Evolutionary conservation across 73 alveolate genomes (phyloP).

Genomic region (Tetrahymena malaccensis): DNA sequence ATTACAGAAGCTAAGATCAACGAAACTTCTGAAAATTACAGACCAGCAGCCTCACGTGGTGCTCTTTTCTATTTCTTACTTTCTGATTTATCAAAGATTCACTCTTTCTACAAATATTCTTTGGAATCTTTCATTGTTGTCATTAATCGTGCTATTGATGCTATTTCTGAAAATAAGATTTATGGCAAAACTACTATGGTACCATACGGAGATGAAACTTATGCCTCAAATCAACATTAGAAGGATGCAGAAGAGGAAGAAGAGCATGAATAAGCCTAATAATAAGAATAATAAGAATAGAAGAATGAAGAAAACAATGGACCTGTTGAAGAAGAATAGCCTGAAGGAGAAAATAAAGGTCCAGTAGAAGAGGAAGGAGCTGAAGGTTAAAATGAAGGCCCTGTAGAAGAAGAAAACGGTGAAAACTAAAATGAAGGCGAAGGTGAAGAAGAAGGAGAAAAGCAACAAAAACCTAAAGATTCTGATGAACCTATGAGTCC

Average conservation of each 20-base stretch:
- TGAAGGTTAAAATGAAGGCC: constrained; percentile 40
- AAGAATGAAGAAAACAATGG: constrained; percentile 41
- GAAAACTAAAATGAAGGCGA: constrained; percentile 26
- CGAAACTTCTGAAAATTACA: constrained; percentile 93
- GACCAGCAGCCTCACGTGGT: constrained; percentile 98
- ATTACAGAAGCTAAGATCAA: constrained; percentile 95
- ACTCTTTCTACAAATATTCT: constrained; percentile 90
- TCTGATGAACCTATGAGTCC: constrained; percentile 86
- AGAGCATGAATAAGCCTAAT: constrained; percentile 9
- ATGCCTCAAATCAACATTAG: constrained; percentile 23
- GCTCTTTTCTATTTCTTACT: constrained; percentile 96
- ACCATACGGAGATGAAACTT: constrained; percentile 48
- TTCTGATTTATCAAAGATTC: constrained; percentile 96
- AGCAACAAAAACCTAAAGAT: constrained; percentile 67
- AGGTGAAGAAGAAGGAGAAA: constrained; percentile 71
- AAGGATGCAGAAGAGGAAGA: constrained; percentile 37
- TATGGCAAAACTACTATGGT: constrained; percentile 12
- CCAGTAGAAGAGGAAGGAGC: constrained; percentile 43
- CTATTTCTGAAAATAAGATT: constrained; percentile 68
- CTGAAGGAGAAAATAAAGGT: constrained; percentile 29
- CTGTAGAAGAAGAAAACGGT: constrained; percentile 22
- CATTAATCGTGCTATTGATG: constrained; percentile 60
- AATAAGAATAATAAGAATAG: constrained; percentile 34
- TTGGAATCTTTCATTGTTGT: constrained; percentile 46
- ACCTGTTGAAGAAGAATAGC: constrained; percentile 36